Evolutionary conservation across 2,329 filamentous ascomycete species (phyloP).

Genomic region (Aspergillus hortae): DNA sequence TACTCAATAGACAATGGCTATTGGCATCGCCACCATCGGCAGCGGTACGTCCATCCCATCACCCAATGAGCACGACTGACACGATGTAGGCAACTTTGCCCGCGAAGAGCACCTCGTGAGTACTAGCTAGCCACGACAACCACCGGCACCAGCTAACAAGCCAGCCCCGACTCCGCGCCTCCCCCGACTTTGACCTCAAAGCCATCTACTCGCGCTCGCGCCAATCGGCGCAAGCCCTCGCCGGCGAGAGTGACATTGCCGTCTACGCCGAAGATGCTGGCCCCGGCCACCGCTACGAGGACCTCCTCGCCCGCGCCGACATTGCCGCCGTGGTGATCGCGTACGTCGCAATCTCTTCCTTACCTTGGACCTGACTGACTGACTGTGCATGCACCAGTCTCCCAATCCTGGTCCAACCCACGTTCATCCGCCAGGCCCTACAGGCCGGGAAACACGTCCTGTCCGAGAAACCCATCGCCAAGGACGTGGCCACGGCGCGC

Average conservation of each 20-base stretch:
- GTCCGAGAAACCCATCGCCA: slow-evolving; percentile 56
- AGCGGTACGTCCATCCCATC: slow-evolving; percentile 36
- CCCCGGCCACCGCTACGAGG: slow-evolving; percentile 41
- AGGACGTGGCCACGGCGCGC: slow-evolving; percentile 50
- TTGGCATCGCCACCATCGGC: slow-evolving; percentile 53
- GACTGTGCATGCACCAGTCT: slow-evolving; percentile 32
- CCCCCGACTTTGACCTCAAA: slow-evolving; percentile 46
- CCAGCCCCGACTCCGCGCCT: slow-evolving; percentile 51
- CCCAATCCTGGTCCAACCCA: slow-evolving; percentile 52
- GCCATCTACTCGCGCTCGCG: slow-evolving; percentile 59
- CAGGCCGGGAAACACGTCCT: slow-evolving; percentile 54
- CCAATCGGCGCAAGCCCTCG: slow-evolving; percentile 49
- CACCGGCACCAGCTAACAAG: slow-evolving; percentile 4
- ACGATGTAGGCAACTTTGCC: slow-evolving; percentile 50
- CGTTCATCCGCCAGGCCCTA: slow-evolving; percentile 48
- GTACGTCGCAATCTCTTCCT: slow-evolving; percentile 25
- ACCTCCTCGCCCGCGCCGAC: slow-evolving; percentile 48
- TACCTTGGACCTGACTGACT: not conserved
- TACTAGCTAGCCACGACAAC: not conserved
- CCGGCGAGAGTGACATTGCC: slow-evolving; percentile 37
- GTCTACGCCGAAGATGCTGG: slow-evolving; percentile 56
- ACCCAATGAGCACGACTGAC: slow-evolving; percentile 2
- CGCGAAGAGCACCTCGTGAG: slow-evolving; percentile 53
- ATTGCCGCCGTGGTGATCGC: slow-evolving; percentile 51
- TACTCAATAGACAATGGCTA: slow-evolving; percentile 26